Conservation (phyloP, 352 stramenopile species). For the Pythium phragmiticola region DNA sequence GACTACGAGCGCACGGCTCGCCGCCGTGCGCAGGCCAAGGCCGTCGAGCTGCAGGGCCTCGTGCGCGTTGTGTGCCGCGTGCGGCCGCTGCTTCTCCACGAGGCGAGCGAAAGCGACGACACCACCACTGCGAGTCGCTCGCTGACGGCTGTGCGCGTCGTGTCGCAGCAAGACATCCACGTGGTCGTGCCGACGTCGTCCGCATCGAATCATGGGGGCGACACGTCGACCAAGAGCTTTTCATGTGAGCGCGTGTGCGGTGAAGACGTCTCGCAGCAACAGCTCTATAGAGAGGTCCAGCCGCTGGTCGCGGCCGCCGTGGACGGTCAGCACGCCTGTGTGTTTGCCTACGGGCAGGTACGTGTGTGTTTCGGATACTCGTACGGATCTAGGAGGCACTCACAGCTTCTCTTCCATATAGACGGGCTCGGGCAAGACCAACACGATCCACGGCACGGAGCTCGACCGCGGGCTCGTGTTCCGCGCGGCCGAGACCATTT, state of each 20-base stretch:
- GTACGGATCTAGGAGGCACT: background rate
- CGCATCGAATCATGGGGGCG: background rate
- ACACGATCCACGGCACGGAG: conserved; percentile 34
- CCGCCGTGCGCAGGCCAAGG: conserved; percentile 42
- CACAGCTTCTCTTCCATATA: conserved; percentile 3
- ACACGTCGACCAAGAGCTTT: conserved; percentile 41
- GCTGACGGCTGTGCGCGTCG: background rate
- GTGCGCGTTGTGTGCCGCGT: conserved; percentile 85
- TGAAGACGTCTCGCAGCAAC: conserved; percentile 54
- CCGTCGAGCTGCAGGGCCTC: conserved; percentile 49
- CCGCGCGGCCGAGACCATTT: conserved; percentile 49
- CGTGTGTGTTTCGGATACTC: background rate
- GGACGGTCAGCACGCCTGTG: conserved; percentile 91
- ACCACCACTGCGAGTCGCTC: background rate
- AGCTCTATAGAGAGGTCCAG: conserved; percentile 92
- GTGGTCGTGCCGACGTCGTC: conserved; percentile 20
- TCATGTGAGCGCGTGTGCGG: conserved; percentile 86
- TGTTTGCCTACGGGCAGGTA: conserved; percentile 94
- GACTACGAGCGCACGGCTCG: conserved; percentile 52
- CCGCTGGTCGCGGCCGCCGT: conserved; percentile 87
- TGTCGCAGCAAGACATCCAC: conserved; percentile 24
- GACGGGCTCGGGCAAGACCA: conserved; percentile 43
- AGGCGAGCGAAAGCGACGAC: conserved; percentile 12
- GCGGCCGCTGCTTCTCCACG: conserved; percentile 37
- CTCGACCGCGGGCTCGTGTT: conserved; percentile 40